These are phyloP conservation scores for Akanthomyces dipterigenus DNA, from an alignment of 2,329 filamentous ascomycete species.

Conservation along the genomic window DNA sequence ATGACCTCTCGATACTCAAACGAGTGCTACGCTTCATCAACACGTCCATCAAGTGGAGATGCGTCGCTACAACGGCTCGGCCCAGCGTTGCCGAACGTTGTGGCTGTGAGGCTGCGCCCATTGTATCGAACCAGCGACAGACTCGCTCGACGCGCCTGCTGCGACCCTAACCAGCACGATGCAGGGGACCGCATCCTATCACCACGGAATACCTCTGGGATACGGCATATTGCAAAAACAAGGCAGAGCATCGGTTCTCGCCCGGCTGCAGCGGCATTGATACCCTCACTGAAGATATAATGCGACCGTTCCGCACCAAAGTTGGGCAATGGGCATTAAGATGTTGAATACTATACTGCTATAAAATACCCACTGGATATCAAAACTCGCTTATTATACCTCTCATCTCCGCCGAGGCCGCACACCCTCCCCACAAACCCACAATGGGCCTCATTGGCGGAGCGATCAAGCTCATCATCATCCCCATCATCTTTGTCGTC, in stretches of 20 bases:
- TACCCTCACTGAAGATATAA: background rate
- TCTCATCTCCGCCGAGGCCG: no score
- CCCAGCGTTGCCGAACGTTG: background rate
- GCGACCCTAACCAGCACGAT: background rate
- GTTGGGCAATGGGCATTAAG: no score
- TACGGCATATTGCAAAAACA: background rate
- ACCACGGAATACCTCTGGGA: background rate
- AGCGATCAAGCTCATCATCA: conserved; percentile 7
- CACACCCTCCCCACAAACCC: no score
- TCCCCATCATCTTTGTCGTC: conserved; percentile 1
- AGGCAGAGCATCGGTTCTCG: no score
- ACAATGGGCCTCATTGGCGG: conserved; percentile 5
- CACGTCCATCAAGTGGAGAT: background rate
- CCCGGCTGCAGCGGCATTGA: background rate
- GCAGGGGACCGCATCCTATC: background rate
- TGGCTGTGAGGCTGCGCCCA: background rate
- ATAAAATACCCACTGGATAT: no score
- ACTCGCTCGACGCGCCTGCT: background rate
- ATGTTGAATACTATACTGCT: background rate
- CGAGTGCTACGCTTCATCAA: background rate
- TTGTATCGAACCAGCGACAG: background rate
- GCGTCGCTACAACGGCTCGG: background rate
- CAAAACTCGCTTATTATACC: no score
- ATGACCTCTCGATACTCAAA: background rate
- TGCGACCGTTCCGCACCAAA: background rate